A percentile compares a stretch with the other conserved stretches of the same genome.
phyloP scores from a whole-genome alignment of 495 filamentous ascomycete genomes.

The Hypomontagnella monticulosa region DNA sequence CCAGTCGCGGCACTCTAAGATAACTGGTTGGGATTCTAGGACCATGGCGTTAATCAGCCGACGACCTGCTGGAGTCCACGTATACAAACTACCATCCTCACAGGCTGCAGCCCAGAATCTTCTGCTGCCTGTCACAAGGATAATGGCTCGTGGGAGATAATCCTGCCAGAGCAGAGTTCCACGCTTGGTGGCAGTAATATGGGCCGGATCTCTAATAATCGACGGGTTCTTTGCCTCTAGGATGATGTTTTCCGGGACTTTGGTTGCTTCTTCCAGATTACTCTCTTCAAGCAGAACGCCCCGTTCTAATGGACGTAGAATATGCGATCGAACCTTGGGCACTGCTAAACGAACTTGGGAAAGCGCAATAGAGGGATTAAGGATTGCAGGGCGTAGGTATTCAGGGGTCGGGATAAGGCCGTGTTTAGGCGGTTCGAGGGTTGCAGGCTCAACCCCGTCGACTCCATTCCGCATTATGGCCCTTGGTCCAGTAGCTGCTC shows the following conservation, averaged over 20 bases:
- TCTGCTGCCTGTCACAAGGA: conserved; percentile 88
- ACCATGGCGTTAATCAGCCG: conserved; percentile 83
- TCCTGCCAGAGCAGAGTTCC: conserved; percentile 93
- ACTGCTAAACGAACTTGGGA: conserved; percentile 91
- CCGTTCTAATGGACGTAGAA: conserved; percentile 71
- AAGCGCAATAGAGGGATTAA: conserved; percentile 79
- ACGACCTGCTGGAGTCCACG: conserved; percentile 95
- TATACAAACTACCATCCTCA: conserved; percentile 91
- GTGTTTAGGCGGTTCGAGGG: conserved; percentile 60
- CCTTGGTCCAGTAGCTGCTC: conserved; percentile 71
- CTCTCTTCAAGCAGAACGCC: conserved; percentile 56
- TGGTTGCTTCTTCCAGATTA: conserved; percentile 66
- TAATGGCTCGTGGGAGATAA: conserved; percentile 81
- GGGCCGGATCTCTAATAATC: conserved; percentile 78
- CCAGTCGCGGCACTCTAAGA: conserved; percentile 87
- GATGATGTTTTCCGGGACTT: conserved; percentile 64
- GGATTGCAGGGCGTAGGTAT: conserved; percentile 85
- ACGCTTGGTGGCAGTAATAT: conserved; percentile 81
- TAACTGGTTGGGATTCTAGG: conserved; percentile 91
- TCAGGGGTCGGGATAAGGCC: conserved; percentile 81
- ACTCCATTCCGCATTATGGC: conserved; percentile 78
- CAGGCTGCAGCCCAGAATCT: conserved; percentile 92
- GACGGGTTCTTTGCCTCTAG: conserved; percentile 63
- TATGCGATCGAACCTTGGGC: conserved; percentile 83
- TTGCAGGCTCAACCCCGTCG: conserved; percentile 78